A percentile compares a stretch with the other conserved stretches of the same genome.
phyloP scores from a whole-genome alignment of 2,329 filamentous ascomycete genomes.

The Amauroascus niger region DNA sequence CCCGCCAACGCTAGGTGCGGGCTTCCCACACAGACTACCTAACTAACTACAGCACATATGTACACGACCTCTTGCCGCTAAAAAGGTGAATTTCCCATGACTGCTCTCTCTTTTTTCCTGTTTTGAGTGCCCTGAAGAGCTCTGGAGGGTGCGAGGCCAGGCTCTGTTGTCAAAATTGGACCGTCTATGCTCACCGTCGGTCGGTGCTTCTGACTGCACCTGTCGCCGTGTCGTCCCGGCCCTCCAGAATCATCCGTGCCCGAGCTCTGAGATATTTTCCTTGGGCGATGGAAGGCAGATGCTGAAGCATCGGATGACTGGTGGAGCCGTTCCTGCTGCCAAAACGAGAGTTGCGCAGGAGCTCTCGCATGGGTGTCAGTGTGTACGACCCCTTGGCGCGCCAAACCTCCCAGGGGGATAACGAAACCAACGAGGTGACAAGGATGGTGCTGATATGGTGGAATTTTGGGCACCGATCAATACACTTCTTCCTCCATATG shows the following conservation, averaged over 20 bases:
- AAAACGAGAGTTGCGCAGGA: constrained; percentile 7
- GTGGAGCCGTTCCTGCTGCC: constrained; percentile 6
- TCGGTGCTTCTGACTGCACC: not conserved
- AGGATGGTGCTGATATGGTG: not conserved
- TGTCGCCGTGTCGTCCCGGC: too few species aligned
- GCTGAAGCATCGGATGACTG: not conserved
- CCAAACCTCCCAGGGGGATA: not conserved
- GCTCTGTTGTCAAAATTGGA: not conserved
- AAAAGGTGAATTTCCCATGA: not conserved
- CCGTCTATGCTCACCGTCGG: not conserved
- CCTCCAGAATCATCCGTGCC: not conserved
- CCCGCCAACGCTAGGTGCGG: too few species aligned
- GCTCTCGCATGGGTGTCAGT: constrained; percentile 3
- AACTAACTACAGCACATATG: too few species aligned
- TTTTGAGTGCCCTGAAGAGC: not conserved
- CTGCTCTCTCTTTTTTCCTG: not conserved
- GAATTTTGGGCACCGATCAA: not conserved
- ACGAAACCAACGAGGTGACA: not conserved
- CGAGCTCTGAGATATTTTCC: not conserved
- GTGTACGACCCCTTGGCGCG: not conserved
- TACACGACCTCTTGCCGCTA: not conserved
- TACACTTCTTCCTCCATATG: not conserved
- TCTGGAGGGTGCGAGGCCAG: not conserved
- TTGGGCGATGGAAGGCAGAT: not conserved
- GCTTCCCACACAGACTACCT: too few species aligned